Evolutionary conservation across 1,284 basidiomycete genomes (phyloP), one percentile per base, ranked within the genome.

Genomic region (Polyporus tsugae): DNA sequence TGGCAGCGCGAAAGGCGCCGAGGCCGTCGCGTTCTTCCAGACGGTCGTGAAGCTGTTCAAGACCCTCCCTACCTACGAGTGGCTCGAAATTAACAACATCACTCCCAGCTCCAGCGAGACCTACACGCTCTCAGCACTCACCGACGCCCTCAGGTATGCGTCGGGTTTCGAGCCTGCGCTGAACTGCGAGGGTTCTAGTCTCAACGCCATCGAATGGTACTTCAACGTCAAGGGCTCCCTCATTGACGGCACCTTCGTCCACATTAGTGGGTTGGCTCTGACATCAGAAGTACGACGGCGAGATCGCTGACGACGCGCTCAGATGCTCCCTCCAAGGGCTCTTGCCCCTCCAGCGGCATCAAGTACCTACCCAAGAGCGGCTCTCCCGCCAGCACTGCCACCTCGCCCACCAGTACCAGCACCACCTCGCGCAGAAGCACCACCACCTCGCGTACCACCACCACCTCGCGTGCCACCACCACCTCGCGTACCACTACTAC

Each of bases 11-110:
- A 84, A 78, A 61, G 90, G 91, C 36, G 85, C 87, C 3, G 92
- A 93, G 77, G 91, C 91, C 10, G 91, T 92, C 46, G 88, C 89
- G 38, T 95, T 89, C 81, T 94, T 92, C 80, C 77, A 90, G 70
- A 88, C 85, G 17, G 86, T 89, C 3, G 89, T 92, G 65, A 82
- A 78, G 3, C 78, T 92, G 15, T 93, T 91, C 85, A 79, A 92
- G 87, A 83, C 83, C 13, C 84, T 93, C 38, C 90, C 92, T 1
- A 94, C 94, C 1, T 94, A 89, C 77, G 82, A 86, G 13, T 94
- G 87, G 87, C 87, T 95, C 41, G 81, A 84, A 19, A 80, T 84
- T n/a, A 88, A 85, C 35, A 92, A 91, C 49, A 95, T 95, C 71
- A 87, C 86, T 1, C 94, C 94, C 7, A 86, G 85, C 25, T 79